Base-by-base conservation (phyloP, 2,329 filamentous ascomycete genomes). In the Fonsecaea pugnacius region DNA sequence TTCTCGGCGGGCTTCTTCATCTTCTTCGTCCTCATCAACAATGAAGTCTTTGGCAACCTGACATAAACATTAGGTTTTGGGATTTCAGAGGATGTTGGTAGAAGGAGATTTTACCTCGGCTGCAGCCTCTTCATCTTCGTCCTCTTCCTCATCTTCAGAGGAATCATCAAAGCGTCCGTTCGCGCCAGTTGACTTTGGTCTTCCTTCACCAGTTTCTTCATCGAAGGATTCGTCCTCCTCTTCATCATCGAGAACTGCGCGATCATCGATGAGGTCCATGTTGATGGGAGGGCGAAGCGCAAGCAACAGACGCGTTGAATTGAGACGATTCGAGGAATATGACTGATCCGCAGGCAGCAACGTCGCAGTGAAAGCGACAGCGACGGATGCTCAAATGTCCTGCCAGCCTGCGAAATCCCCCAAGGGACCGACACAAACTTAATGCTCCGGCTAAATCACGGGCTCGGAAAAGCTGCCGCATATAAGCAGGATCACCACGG, bases 41-140 rank as follows among this genome's bases (percentile, higher is more conserved):
- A 99, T 97, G 79, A 98, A 99, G 30, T 93, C 94, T 81, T 96
- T 92, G 58, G 91, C 91, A 69, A 96, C 86, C 92, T 96, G 72
- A 27, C 73, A 59, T 36, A 60, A 32, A 43, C 43, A 36, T 60
- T 43, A 53, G 46, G 16, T 36, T 38, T 38, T 40, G 16, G 46
- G 10, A 33, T 35, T 30, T 30, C 18, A 9, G 35, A 12, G 33
- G 43, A 4, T 9, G 24, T 21, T 48, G 12, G 27, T 27, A 32
- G 30, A 46, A n/a, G 46, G 36, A 36, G 33, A 66, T 73, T 82
- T 72, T 79, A 95, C 91, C 76, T 87, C 89, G 71, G 87, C 86
- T 68, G 87, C 89, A 72, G 91, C 92, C 75, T 95, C 92, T 74
- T 96, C 92, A 64, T 96, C 92, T 65, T 96, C 92, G 60, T 96